Evolutionary conservation across 169 alveolate genomes (phyloP).

Genomic region (Plasmodium gonderi): DNA sequence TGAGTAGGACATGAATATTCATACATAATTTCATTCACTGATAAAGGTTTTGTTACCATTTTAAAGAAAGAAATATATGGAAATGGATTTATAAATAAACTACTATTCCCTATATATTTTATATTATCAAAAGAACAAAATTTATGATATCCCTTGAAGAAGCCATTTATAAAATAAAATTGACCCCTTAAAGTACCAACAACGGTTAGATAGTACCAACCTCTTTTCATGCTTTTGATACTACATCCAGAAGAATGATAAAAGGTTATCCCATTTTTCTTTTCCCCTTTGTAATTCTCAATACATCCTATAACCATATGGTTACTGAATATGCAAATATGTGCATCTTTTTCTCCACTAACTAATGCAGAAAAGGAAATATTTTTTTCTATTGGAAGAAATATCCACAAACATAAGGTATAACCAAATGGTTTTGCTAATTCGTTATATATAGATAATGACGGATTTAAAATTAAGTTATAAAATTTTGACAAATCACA

Average conservation of each 20-base stretch:
- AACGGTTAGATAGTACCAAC: conserved; percentile 63
- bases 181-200: conserved; percentile 56
- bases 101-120: conserved; percentile 60
- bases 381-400: conserved; percentile 48
- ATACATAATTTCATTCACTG: conserved; percentile 50
- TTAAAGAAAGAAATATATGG: conserved; percentile 27
- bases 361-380: conserved; percentile 51
- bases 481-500: conserved; percentile 65
- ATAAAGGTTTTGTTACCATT: conserved; percentile 23
- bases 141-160: conserved; percentile 53
- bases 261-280: not conserved
- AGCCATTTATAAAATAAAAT: conserved; percentile 66
- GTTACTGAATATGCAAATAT: conserved; percentile 44
- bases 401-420: conserved; percentile 38
- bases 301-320: conserved; percentile 42
- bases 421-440: conserved; percentile 30
- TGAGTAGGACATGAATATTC: conserved; percentile 27
- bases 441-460: conserved; percentile 59
- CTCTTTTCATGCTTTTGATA: conserved; percentile 38
- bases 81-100: conserved; percentile 58
- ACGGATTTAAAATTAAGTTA: conserved; percentile 24
- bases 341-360: conserved; percentile 54
- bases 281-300: conserved; percentile 25
- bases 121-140: conserved; percentile 67
- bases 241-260: conserved; percentile 68